Base-by-base conservation (phyloP, 805 yeast genomes). In the Torulaspora delbrueckii region DNA sequence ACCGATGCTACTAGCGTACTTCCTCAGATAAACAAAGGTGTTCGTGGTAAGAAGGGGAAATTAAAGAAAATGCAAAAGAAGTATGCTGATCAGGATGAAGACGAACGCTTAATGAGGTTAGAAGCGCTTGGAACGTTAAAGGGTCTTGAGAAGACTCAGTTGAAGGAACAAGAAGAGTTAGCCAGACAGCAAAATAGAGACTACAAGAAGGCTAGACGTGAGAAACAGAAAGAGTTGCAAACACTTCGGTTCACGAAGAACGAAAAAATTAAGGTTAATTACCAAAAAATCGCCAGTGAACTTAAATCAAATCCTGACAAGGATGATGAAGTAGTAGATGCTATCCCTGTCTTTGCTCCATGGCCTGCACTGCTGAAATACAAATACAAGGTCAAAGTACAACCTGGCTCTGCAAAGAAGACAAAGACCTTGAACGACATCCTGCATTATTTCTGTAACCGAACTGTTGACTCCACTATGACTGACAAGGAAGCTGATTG, bases 21-120 rank as follows among this genome's bases (percentile, higher is more conserved):
- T n/a, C 62, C 57, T 32, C 57, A 56, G 33, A 60, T 60, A 49
- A 60, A 66, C 25, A 72, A 71, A 13, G 74, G 70, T 31, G 81
- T 82, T 5, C 78, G 97, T 57, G 97, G 98, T 39, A 88, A 85
- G 66, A 87, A 84, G 59, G 84, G 85, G 32, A 89, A 89, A 60
- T 59, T 85, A 65, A 87, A 85, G 71, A 89, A 86, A 59, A 85
- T 88, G 45, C 83, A 83, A 33, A 74, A 77, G 49, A 91, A 90
- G 59, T 91, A 91, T 59, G 87, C 82, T 3, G 89, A 84, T 48
- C 98, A 91, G 66, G 98, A 91, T 62, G 96, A 87, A 42, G 93
- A 86, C 46, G 98, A 91, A 57, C 76, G 89, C 45, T 57, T 67
- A 37, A 56, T 83, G 46, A 75, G 95, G 53, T 80, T 91, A 85